Evolutionary conservation across 176 grass and related monocot genomes (phyloP), one percentile per base, ranked within the genome.

Genomic region (Metroxylon sagu): DNA sequence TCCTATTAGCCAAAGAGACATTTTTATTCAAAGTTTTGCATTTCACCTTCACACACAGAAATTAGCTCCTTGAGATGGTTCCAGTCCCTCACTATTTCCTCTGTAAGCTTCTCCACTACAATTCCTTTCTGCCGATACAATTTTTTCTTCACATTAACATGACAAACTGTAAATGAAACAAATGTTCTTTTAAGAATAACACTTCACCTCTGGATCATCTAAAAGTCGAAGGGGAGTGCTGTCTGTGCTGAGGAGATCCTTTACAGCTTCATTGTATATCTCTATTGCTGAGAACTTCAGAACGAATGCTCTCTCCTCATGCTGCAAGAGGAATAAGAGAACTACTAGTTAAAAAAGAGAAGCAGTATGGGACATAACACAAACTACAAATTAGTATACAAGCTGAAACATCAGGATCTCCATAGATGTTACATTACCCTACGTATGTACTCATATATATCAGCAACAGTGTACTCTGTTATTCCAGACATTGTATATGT

Each of bases 401-500:
- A 12, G 35, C 7, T 39, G 8, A 49, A 62, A 6, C 0, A 21
- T 48, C 18, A 62, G 18, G 8, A 62, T 6, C 16, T 29, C 30
- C 25, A 4, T 14, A 30, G 14, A 19, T 53, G 63, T 57, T 57
- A 58, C 14, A 60, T 77, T 85, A 91, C 93, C 87, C 76, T 88
- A 63, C 54, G 68, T 74, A 92, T 97, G 62, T 97, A 97, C 61
- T 88, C 93, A 43, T 97, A 97, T 69, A 97, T 88, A 71, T 97
- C 93, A 53, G 79, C 67, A 55, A 85, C 84, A 67, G 93, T 83
- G 65, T 80, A 80, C 68, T 92, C 84, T 8, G 84, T 92, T 71
- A 97, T 92, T 50, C 93, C 93, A 31, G 73, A 88, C 93, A 97
- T 97, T 30, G 93, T 97, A 66, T 97, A 92, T 57, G 93, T 97